Evolutionary conservation across 1,139 yeast genomes (phyloP), one percentile per base, ranked within the genome.

Genomic region (Groenewaldozyma auringiensis): DNA sequence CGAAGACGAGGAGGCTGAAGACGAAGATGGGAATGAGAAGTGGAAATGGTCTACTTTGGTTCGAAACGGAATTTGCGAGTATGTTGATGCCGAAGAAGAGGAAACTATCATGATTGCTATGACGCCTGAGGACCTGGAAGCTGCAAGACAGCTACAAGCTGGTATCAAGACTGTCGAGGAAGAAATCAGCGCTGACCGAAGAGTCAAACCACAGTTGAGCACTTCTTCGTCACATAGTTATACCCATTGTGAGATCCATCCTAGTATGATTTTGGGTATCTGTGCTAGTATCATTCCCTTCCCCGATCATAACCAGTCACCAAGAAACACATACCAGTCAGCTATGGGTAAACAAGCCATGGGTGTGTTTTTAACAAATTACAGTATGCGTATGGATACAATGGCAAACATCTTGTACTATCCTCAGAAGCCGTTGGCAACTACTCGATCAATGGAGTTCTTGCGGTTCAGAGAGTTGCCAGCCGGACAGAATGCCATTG

Each of bases 301-400:
- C 85, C 99, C 99, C 14, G 98, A 92, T 70, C 99, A 92, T 69
- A 92, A 92, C 67, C 99, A 92, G 74, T 89, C 97, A 49, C 98
- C 98, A 49, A 94, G 98, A 81, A 92, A 92, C 66, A 92, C 98
- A 4, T 92, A 92, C 69, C 98, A 92, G 72, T 88, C 96, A 63
- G 98, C 98, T 53, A 92, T 92, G 98, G 98, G 98, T 79, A 92
- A 92, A 69, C 99, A 92, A 71, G 99, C 99, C 50, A 92, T 92
- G 98, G 99, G 99, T 64, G 98, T 94, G n/a, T 89, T 87, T 67
- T 75, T 92, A 61, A 92, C 98, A 3, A 92, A 92, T 63, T 94
- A 92, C 65, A 78, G 84, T 47, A 96, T 89, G 44, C 86, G 99
- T 71, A 92, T 92, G 98, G 99, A 92, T 68, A 92, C 98, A 2